phyloP scores from a whole-genome alignment of 2,329 filamentous ascomycete species.

The Aspergillus eucalypticola region DNA sequence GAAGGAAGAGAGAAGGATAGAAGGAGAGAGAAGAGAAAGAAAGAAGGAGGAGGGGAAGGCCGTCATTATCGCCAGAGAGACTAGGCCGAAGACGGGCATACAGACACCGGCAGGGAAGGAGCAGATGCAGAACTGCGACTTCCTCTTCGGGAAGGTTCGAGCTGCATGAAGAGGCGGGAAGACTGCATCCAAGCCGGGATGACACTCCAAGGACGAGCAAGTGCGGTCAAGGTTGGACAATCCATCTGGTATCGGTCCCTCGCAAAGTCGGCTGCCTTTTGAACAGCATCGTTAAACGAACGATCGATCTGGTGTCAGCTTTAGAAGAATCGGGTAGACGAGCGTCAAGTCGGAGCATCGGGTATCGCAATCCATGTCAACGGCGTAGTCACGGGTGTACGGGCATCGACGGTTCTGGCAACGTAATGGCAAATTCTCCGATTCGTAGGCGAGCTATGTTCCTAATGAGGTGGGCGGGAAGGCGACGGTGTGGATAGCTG shows the following conservation, averaged over 20 bases:
- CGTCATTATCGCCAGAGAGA: background rate
- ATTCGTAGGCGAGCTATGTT: conserved; percentile 5
- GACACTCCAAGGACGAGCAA: no score
- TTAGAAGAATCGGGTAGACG: background rate
- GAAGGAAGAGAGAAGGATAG: background rate
- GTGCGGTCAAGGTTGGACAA: background rate
- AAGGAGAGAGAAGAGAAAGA: background rate
- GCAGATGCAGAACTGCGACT: background rate
- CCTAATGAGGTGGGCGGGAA: background rate
- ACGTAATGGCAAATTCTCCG: background rate
- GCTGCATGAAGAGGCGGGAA: background rate
- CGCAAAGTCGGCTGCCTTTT: background rate
- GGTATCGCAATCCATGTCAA: background rate
- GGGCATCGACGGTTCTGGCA: background rate
- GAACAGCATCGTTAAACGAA: no score
- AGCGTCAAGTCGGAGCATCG: background rate
- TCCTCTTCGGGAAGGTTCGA: background rate
- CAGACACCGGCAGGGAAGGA: background rate
- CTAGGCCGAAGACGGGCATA: background rate
- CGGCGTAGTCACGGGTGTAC: background rate
- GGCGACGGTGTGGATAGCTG: background rate
- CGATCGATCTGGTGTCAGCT: no score
- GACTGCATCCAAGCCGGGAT: background rate
- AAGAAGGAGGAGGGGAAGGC: background rate
- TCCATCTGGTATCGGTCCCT: background rate